Evolutionary conservation across 1,284 basidiomycete species (phyloP), one percentile per base, ranked within the genome.

Genomic region (Caloboletus firmus): DNA sequence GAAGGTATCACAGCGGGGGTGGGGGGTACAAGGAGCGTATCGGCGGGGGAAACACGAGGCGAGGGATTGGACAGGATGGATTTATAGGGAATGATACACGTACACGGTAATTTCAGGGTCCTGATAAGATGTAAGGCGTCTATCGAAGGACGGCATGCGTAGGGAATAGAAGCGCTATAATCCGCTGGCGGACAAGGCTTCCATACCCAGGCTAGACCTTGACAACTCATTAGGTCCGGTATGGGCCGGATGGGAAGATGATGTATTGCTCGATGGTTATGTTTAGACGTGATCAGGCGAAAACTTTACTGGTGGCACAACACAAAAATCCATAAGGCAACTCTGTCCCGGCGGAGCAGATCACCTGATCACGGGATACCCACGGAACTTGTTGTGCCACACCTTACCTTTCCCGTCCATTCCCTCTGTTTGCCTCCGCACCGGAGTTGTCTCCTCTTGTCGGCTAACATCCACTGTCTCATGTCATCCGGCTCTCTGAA

Each of bases 81-180:
- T 69, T 71, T 69, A 71, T 69, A 72, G 57, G 59, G 59, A 67
- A 61, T 55, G 41, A 53, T 49, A 64, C 59, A 69, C 68, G 69
- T 67, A 68, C 69, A 69, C 68, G 69, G 69, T 63, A 69, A 67
- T 70, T 68, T 68, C 51, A 68, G 66, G 61, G 67, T 60, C 62
- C 45, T 64, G 68, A 64, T 70, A 65, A 66, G 68, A 56, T 67
- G 58, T 68, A 68, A 66, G 56, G 61, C 65, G 65, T 66, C 63
- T 69, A 55, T 64, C 64, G 61, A 62, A 60, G 57, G 54, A 63
- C 66, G 59, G 65, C 61, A 71, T 55, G 55, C 54, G 66, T 56
- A 63, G 45, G 61, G 69, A 64, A 67, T 69, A 67, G 67, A 67
- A 71, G 65, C 50, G 2, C 52, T 51, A 56, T 61, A 56, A 49